Evolutionary conservation across 1,139 yeast genomes (phyloP).

Genomic region (Candida tetrigidarum): DNA sequence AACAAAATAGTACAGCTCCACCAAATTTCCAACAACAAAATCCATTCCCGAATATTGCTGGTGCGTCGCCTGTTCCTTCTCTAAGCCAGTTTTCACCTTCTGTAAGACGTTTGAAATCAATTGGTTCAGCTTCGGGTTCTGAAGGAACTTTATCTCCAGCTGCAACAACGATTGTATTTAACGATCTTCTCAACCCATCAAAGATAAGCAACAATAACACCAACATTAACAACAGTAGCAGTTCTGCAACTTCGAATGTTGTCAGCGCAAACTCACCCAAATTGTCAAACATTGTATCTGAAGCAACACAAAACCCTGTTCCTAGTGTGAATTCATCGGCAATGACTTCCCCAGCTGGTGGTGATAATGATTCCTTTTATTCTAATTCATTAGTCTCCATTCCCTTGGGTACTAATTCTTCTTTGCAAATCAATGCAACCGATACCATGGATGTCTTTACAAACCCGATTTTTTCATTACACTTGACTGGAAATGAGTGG

Average conservation of each 20-base stretch:
- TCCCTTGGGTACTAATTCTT: conserved; percentile 43
- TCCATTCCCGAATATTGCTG: background rate
- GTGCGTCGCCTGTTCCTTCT: conserved; percentile 8
- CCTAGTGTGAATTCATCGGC: background rate
- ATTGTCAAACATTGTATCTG: background rate
- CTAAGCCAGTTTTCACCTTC: conserved; percentile 9
- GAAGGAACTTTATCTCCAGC: conserved; percentile 11
- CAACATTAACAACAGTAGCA: background rate
- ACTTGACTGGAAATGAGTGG: conserved; percentile 43
- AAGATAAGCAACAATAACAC: background rate
- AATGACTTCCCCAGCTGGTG: conserved; percentile 13
- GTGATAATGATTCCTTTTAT: conserved; percentile 19
- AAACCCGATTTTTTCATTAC: conserved; percentile 41
- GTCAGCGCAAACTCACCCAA: background rate
- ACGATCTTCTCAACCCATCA: conserved; percentile 5
- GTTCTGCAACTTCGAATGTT: background rate
- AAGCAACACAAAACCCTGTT: background rate
- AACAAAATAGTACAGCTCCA: conserved; percentile 1
- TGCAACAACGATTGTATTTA: conserved; percentile 1
- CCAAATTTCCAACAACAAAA: conserved; percentile 4
- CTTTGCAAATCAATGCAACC: conserved; percentile 37
- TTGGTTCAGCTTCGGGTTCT: conserved; percentile 3
- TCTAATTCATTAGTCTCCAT: conserved; percentile 27
- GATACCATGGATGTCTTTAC: conserved; percentile 41
- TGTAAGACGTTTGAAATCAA: conserved; percentile 9